Evolutionary conservation across 2,329 filamentous ascomycete genomes (phyloP), one percentile per base, ranked within the genome.

Genomic region (Lasiodiplodia citricola): DNA sequence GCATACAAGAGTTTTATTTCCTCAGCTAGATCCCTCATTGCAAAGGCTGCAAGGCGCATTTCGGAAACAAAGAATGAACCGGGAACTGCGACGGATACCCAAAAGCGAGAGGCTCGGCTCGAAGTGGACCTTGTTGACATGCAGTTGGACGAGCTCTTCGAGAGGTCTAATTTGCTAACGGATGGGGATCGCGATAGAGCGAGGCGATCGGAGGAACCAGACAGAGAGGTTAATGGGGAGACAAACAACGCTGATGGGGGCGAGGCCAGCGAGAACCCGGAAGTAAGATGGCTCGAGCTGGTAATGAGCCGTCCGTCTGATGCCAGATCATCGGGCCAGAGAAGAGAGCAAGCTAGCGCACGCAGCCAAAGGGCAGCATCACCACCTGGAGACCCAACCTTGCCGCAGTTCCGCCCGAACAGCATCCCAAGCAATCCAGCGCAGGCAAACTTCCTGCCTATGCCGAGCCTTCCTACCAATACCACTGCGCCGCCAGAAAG

Each of bases 391-490:
- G 65, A 67, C 21, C 55, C 55, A 28, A 92, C 90, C 0, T 82
- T 92, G 77, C 90, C 90, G 10, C 90, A 92, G 73, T 91, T 91
- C 74, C 85, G 88, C 5, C 90, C 89, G 23, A 87, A 91, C 72
- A 82, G 79, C 25, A 14, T 55, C 31, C 58, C 38, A 11, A 63
- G 21, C 25, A 16, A 63, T 21, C 51, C 60, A 18, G 21, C 28
- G 23, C 63, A 56, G 16, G 37, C 16, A 11, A 55, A 13, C 16
- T 56, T 66, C 16, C 51, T 66, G 21, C 50, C 63, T 13, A 31
- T 47, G 51, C 63, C 51, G 35, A 44, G 21, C 14, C 63, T 66
- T 16, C 63, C 63, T 35, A 56, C 37, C 37, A 47, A 66, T 14
- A 66, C 63, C 25, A 66, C 63, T 4, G 50, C 63, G 11, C 63